A percentile compares a stretch with the other conserved stretches of the same genome.
phyloP scores from a whole-genome alignment of 805 yeast genomes.

The Pichia californica region DNA sequence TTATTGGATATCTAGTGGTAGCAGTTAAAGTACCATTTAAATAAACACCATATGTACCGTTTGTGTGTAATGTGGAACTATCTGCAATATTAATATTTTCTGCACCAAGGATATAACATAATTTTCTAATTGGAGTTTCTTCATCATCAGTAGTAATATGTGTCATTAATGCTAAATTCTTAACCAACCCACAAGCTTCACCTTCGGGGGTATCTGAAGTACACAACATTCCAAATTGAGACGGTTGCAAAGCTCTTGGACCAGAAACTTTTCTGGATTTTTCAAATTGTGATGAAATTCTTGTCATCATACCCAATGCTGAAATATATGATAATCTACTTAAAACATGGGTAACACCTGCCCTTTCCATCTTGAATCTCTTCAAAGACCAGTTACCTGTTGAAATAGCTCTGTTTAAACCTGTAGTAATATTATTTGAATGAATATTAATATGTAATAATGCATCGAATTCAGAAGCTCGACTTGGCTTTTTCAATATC shows the following conservation, averaged over 20 bases:
- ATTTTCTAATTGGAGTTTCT: slow-evolving; percentile 74
- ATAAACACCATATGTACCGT: slow-evolving; percentile 77
- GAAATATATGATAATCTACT: slow-evolving; percentile 88
- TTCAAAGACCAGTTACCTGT: slow-evolving; percentile 99
- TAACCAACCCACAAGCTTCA: slow-evolving; percentile 98
- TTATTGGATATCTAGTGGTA: slow-evolving; percentile 78
- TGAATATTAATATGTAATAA: slow-evolving; percentile 82
- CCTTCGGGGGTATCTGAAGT: slow-evolving; percentile 99
- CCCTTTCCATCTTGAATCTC: slow-evolving; percentile 99
- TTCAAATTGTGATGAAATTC: slow-evolving; percentile 98
- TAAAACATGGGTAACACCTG: slow-evolving; percentile 96
- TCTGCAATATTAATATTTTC: slow-evolving; percentile 80
- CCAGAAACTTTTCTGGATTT: slow-evolving; percentile 97
- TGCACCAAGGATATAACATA: slow-evolving; percentile 81
- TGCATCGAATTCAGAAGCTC: slow-evolving; percentile 95
- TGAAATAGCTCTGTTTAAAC: slow-evolving; percentile 91
- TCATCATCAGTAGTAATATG: slow-evolving; percentile 98
- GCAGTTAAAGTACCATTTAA: slow-evolving; percentile 94
- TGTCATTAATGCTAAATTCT: slow-evolving; percentile 95
- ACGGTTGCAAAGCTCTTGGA: slow-evolving; percentile 97
- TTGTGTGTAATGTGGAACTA: slow-evolving; percentile 71
- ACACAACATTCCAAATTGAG: slow-evolving; percentile 98
- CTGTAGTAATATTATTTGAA: slow-evolving; percentile 88
- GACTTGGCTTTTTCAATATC: slow-evolving; percentile 84
- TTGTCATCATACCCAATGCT: slow-evolving; percentile 98